Conservation (phyloP, 768 basidiomycete species). For the Naganishia vaughanmartiniae region DNA sequence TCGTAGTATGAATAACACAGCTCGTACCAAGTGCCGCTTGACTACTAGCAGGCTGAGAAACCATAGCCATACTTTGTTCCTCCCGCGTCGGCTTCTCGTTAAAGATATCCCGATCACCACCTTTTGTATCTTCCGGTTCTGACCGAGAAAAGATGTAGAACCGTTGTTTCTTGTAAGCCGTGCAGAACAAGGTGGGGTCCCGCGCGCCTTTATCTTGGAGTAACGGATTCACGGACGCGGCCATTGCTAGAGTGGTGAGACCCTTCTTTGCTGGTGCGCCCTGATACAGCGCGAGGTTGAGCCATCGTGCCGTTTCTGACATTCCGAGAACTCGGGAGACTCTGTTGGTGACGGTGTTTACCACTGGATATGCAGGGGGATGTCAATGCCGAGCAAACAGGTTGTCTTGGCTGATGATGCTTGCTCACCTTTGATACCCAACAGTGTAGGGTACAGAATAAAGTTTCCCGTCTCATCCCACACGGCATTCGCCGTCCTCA, state of each 20-base stretch:
- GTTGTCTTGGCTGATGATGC: background rate
- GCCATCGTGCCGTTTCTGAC: slow-evolving; percentile 86
- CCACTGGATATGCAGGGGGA: slow-evolving; percentile 60
- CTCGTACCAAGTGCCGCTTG: slow-evolving; percentile 65
- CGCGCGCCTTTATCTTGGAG: slow-evolving; percentile 76
- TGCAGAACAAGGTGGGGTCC: slow-evolving; percentile 89
- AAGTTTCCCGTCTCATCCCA: slow-evolving; percentile 99
- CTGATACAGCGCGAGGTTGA: slow-evolving; percentile 86
- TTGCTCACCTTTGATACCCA: slow-evolving; percentile 85
- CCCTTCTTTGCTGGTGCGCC: slow-evolving; percentile 86
- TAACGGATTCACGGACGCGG: slow-evolving; percentile 91
- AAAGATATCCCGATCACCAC: slow-evolving; percentile 88
- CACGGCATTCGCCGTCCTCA: slow-evolving; percentile 74
- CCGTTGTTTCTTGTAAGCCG: slow-evolving; percentile 84
- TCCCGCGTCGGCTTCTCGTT: slow-evolving; percentile 96
- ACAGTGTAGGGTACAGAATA: slow-evolving; percentile 83
- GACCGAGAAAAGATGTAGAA: slow-evolving; percentile 92
- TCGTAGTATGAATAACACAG: slow-evolving; percentile 89
- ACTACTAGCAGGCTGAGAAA: slow-evolving; percentile 50
- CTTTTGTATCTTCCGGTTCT: slow-evolving; percentile 87
- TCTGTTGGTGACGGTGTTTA: slow-evolving; percentile 91
- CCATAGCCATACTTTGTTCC: slow-evolving; percentile 76
- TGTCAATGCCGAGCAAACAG: background rate
- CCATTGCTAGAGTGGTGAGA: slow-evolving; percentile 87
- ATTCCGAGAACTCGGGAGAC: slow-evolving; percentile 84